These are phyloP conservation scores for Trichomonascaceae sp. DNA, from an alignment of 1,139 yeast genomes.

Conservation along the genomic window DNA sequence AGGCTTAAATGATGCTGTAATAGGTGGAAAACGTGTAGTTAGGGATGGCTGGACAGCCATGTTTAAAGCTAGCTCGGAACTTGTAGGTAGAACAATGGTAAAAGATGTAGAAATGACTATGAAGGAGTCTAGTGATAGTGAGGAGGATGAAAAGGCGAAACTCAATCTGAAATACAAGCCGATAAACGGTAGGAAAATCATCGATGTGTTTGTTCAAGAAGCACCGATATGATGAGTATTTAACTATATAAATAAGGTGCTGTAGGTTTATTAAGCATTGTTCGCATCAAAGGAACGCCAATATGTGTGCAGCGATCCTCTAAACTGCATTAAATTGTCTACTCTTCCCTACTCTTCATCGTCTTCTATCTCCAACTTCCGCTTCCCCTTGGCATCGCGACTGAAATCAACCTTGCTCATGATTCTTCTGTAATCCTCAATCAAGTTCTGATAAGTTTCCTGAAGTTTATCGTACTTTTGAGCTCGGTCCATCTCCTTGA, in stretches of 20 bases:
- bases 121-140: neutral
- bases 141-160: conserved; percentile 1
- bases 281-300: too few species aligned
- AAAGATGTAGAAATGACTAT: conserved; percentile 6
- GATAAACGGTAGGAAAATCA: neutral
- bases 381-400: conserved; percentile 58
- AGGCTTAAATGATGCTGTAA: conserved; percentile 4
- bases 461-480: conserved; percentile 65
- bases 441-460: conserved; percentile 62
- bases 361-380: conserved; percentile 36
- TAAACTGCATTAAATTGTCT: too few species aligned
- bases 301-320: too few species aligned
- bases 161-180: conserved; percentile 3
- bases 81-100: neutral
- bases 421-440: conserved; percentile 62
- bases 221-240: neutral
- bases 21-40: neutral
- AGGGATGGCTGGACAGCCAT: conserved; percentile 5
- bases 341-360: conserved; percentile 1
- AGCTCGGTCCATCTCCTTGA: conserved; percentile 55
- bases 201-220: conserved; percentile 8
- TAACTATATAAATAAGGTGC: neutral
- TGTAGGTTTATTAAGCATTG: neutral
- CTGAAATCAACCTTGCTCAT: conserved; percentile 54
- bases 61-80: neutral